phyloP scores from a whole-genome alignment of 2,329 filamentous ascomycete species.

The Sphaerulina musiva region DNA sequence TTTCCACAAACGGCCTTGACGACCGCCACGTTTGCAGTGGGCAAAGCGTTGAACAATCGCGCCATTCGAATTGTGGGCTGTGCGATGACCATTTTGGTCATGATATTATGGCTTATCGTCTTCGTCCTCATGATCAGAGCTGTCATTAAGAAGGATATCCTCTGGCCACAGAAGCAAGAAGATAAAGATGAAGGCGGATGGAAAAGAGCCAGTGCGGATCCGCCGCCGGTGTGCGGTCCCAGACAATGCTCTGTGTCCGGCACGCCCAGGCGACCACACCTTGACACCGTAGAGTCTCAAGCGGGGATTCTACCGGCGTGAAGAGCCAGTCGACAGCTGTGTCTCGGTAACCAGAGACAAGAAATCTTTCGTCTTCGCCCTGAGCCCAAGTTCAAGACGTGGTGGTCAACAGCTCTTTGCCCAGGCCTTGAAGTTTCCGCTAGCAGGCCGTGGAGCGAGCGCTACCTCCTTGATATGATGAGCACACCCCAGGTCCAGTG shows the following conservation, averaged over 20 bases:
- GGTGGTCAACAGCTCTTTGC: too few relatives aligned
- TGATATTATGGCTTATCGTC: constrained; percentile 63
- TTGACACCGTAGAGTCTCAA: background rate
- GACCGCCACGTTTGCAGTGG: constrained; percentile 67
- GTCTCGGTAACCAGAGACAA: background rate
- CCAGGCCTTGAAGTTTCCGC: too few relatives aligned
- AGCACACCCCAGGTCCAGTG: too few relatives aligned
- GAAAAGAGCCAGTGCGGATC: constrained; percentile 13
- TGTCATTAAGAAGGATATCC: constrained; percentile 59
- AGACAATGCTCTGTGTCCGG: background rate
- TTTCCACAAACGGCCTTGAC: constrained; percentile 62
- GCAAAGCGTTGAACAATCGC: constrained; percentile 41
- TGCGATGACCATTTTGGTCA: constrained; percentile 58
- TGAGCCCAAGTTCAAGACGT: too few relatives aligned
- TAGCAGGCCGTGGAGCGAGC: too few relatives aligned
- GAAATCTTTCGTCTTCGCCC: too few relatives aligned
- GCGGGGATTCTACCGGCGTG: background rate
- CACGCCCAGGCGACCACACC: background rate
- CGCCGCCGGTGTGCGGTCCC: background rate
- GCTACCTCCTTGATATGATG: too few relatives aligned
- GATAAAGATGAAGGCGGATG: constrained; percentile 58
- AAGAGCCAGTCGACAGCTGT: background rate
- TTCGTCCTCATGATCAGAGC: constrained; percentile 64
- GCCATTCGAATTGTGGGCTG: constrained; percentile 62
- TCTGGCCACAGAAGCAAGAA: constrained; percentile 69